Evolutionary conservation across 208 protist genomes (phyloP).

Genomic region (Trypanosoma cruzi): DNA sequence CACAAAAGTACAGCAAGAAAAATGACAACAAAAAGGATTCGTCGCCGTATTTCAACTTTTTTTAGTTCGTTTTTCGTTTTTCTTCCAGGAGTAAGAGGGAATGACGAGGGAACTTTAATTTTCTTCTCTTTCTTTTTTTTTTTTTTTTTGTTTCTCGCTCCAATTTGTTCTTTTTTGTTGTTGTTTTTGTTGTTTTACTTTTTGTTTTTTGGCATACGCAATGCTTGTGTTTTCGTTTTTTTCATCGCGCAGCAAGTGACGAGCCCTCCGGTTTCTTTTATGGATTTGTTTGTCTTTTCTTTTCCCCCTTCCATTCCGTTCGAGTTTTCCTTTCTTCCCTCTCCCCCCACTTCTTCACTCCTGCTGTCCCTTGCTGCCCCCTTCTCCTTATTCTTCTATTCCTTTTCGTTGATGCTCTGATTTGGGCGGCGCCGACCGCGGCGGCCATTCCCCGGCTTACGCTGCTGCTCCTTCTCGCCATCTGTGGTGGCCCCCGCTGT

Average conservation of each 20-base stretch:
- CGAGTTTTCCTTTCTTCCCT: neutral
- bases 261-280: neutral
- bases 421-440: slow-evolving; percentile 20
- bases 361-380: neutral
- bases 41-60: neutral
- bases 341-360: neutral
- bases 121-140: slow-evolving; percentile 11
- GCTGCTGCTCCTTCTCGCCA: slow-evolving; percentile 1
- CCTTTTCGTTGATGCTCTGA: neutral
- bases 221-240: slow-evolving; percentile 1
- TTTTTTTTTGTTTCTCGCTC: neutral
- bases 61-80: slow-evolving; percentile 9
- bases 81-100: neutral
- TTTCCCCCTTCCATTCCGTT: neutral
- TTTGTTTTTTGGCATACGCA: neutral
- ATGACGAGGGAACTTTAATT: neutral
- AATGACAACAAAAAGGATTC: neutral
- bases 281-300: neutral
- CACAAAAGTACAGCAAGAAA: neutral
- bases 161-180: slow-evolving; percentile 13
- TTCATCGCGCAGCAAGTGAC: neutral
- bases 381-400: slow-evolving; percentile 1
- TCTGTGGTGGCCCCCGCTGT: neutral
- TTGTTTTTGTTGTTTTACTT: neutral
- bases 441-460: neutral